A percentile compares a stretch with the other conserved stretches of the same genome.
Evolutionary conservation across 352 stramenopile genomes (phyloP).

Genomic region (Phytopythium helicoides): DNA sequence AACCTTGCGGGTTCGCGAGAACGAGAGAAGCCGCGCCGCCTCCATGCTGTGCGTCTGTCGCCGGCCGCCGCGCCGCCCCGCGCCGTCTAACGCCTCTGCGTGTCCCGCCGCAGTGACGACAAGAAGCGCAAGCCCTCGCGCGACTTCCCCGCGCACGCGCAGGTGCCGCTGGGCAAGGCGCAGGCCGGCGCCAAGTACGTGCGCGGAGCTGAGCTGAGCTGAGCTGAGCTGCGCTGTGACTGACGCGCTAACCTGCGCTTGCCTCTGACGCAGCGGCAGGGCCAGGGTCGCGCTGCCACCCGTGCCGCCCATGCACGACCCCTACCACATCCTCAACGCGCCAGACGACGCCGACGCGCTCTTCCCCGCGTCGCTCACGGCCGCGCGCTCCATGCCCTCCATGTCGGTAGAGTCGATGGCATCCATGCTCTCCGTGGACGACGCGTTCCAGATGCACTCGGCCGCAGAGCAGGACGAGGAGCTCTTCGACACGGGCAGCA

Average conservation of each 20-base stretch:
- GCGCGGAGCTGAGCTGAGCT: background rate
- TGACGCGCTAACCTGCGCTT: background rate
- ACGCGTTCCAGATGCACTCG: conserved; percentile 46
- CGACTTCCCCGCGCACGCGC: conserved; percentile 72
- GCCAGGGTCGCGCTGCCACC: conserved; percentile 43
- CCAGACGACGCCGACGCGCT: conserved; percentile 16
- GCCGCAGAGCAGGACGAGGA: conserved; percentile 27
- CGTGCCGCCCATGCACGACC: conserved; percentile 74
- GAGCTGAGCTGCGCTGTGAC: background rate
- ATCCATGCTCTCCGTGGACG: conserved; percentile 60
- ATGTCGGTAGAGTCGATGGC: conserved; percentile 63
- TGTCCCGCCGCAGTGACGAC: conserved; percentile 39
- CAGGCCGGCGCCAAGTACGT: conserved; percentile 39
- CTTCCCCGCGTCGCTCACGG: conserved; percentile 11
- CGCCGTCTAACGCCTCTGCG: background rate
- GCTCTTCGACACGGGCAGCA: conserved; percentile 15
- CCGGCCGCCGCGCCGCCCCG: no score
- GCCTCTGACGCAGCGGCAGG: conserved; percentile 1
- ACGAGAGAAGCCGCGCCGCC: background rate
- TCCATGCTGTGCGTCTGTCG: conserved; percentile 7
- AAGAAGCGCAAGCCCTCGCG: conserved; percentile 85
- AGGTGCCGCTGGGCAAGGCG: conserved; percentile 62
- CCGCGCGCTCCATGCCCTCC: conserved; percentile 43
- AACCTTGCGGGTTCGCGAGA: background rate
- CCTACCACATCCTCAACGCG: conserved; percentile 74